Conservation (phyloP, 1,139 yeast species). For the Blastobotrys malaysiensis region DNA sequence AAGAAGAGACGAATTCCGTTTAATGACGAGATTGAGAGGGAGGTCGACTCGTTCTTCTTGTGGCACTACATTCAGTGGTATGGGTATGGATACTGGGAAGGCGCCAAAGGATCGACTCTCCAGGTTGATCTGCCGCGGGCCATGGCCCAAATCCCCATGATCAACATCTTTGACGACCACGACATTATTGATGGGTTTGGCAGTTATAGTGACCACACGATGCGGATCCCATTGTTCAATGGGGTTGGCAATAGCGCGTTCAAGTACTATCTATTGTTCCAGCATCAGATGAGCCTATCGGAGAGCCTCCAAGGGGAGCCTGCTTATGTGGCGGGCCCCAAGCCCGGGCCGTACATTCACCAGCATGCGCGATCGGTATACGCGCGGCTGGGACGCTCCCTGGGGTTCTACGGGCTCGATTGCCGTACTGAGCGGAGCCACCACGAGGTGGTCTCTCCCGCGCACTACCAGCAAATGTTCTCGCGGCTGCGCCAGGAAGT, state of each 20-base stretch:
- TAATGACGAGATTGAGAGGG: slow-evolving; percentile 44
- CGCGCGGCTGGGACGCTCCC: slow-evolving; percentile 65
- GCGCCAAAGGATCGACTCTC: slow-evolving; percentile 55
- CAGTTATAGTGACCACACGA: slow-evolving; percentile 69
- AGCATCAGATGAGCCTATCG: slow-evolving; percentile 65
- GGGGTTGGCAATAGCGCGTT: slow-evolving; percentile 74
- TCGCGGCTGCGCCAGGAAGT: slow-evolving; percentile 54
- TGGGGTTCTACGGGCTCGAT: slow-evolving; percentile 74
- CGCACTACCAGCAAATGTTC: slow-evolving; percentile 59
- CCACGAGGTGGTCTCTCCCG: slow-evolving; percentile 48
- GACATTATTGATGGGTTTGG: slow-evolving; percentile 96
- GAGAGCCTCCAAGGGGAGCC: slow-evolving; percentile 30
- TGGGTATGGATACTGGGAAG: slow-evolving; percentile 83
- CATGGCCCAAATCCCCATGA: slow-evolving; percentile 72
- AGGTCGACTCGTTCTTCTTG: slow-evolving; percentile 62
- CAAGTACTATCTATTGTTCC: slow-evolving; percentile 84
- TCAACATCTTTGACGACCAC: slow-evolving; percentile 79
- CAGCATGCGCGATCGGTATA: slow-evolving; percentile 63
- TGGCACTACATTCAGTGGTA: slow-evolving; percentile 79
- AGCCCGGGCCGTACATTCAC: slow-evolving; percentile 59
- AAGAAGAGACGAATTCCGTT: slow-evolving; percentile 42
- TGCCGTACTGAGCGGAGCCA: slow-evolving; percentile 86
- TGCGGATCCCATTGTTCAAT: slow-evolving; percentile 61
- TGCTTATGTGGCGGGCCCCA: slow-evolving; percentile 32
- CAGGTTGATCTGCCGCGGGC: slow-evolving; percentile 70